phyloP scores from a whole-genome alignment of 148 eudicot genomes.

The Beta vulgaris region DNA sequence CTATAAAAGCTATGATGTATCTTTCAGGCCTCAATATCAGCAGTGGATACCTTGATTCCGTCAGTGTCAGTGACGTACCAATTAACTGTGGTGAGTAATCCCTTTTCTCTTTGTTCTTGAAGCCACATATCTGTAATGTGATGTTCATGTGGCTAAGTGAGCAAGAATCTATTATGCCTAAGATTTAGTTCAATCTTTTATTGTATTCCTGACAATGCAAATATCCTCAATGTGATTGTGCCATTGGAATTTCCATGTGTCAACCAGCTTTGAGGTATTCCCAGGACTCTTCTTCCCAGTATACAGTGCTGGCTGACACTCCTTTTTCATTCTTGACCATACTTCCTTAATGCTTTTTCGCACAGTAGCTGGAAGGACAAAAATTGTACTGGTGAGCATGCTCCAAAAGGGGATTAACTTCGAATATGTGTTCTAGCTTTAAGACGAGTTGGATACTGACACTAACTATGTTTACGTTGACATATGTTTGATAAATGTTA shows the following conservation, averaged over 20 bases:
- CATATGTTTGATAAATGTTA: neutral
- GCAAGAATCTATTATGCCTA: neutral
- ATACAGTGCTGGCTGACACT: neutral
- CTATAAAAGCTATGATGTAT: slow-evolving; percentile 79
- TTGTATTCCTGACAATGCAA: neutral
- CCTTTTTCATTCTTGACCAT: neutral
- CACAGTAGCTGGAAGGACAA: no score
- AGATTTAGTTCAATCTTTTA: neutral
- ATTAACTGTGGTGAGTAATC: slow-evolving; percentile 60
- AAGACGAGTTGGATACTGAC: neutral
- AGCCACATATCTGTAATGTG: slow-evolving; percentile 1
- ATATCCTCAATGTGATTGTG: neutral
- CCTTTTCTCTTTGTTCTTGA: slow-evolving; percentile 12
- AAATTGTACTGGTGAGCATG: no score
- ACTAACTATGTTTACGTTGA: neutral
- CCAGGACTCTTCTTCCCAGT: neutral
- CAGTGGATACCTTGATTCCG: slow-evolving; percentile 67
- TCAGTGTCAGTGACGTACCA: slow-evolving; percentile 69
- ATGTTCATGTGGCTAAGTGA: neutral
- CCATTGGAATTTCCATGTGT: no score
- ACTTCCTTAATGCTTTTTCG: neutral
- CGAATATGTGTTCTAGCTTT: neutral
- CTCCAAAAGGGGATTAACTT: neutral
- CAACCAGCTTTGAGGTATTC: neutral
- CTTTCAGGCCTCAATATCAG: slow-evolving; percentile 66